Conservation (phyloP, 371 early-diverging fungal genomes). For the Mucor sp. region DNA sequence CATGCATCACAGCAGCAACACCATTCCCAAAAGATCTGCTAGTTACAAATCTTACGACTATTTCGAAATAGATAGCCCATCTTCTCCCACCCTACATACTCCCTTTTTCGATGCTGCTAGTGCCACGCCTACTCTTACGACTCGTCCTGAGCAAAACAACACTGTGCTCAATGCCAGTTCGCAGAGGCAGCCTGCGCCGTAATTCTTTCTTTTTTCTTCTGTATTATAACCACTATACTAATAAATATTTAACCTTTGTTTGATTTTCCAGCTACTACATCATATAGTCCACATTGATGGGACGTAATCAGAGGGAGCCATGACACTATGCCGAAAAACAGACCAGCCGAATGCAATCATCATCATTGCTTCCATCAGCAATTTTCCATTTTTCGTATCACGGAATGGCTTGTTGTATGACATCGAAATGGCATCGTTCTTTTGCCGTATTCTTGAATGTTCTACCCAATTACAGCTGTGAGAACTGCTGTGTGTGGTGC, state of each 20-base stretch:
- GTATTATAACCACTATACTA: neutral
- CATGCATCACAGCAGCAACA: neutral
- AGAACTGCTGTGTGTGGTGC: neutral
- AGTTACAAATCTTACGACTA: conserved; percentile 33
- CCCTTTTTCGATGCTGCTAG: conserved; percentile 27
- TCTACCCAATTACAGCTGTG: neutral
- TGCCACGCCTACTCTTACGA: conserved; percentile 1
- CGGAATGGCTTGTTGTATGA: neutral
- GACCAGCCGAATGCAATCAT: too few species aligned
- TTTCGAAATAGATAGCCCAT: conserved; percentile 35
- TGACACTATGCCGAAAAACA: too few species aligned
- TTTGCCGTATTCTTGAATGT: neutral
- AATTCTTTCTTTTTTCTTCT: neutral
- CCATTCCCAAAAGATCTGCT: conserved; percentile 39
- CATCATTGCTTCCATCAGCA: too few species aligned
- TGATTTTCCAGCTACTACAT: neutral
- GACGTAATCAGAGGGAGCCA: too few species aligned
- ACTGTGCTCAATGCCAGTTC: neutral
- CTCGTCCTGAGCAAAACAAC: neutral
- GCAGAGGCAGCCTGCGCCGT: neutral
- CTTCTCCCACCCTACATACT: conserved; percentile 41
- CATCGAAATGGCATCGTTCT: neutral
- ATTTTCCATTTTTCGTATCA: too few species aligned
- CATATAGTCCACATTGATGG: too few species aligned
- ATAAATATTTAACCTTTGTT: neutral